A percentile compares a stretch with the other conserved stretches of the same genome.
Evolutionary conservation across 305 asterid species (phyloP).

Genomic region (Rubia peregrina): DNA sequence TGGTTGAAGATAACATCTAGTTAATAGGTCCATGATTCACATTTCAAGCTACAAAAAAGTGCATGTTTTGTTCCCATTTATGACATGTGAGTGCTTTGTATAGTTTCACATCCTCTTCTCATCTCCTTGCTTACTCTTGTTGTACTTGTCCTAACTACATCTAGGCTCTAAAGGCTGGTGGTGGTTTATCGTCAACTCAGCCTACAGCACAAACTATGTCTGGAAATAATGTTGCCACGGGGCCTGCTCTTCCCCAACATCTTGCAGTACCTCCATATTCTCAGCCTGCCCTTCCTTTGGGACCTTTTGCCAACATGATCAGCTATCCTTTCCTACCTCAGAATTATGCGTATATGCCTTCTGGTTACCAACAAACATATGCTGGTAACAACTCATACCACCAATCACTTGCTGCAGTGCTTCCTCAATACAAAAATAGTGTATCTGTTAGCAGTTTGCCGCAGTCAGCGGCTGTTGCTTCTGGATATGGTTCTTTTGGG

Average conservation of each 20-base stretch:
- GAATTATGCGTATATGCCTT: constrained; percentile 74
- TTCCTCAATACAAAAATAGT: constrained; percentile 70
- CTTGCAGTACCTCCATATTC: constrained; percentile 73
- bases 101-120: constrained; percentile 2
- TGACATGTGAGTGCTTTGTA: not conserved
- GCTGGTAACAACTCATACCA: constrained; percentile 69
- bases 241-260: constrained; percentile 77
- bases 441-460: constrained; percentile 60
- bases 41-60: not conserved
- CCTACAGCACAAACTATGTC: constrained; percentile 47
- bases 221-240: constrained; percentile 61
- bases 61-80: not conserved
- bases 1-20: not conserved
- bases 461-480: constrained; percentile 64
- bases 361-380: constrained; percentile 76
- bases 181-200: constrained; percentile 49
- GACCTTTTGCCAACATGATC: constrained; percentile 73
- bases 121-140: constrained; percentile 10
- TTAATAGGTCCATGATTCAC: not conserved
- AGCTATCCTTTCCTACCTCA: constrained; percentile 80
- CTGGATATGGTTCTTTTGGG: constrained; percentile 74
- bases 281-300: constrained; percentile 70
- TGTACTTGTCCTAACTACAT: constrained; percentile 11
- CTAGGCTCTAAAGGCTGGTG: constrained; percentile 61
- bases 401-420: constrained; percentile 64